Base-by-base conservation (phyloP, 2,329 filamentous ascomycete species). In the Emergomyces orientalis region DNA sequence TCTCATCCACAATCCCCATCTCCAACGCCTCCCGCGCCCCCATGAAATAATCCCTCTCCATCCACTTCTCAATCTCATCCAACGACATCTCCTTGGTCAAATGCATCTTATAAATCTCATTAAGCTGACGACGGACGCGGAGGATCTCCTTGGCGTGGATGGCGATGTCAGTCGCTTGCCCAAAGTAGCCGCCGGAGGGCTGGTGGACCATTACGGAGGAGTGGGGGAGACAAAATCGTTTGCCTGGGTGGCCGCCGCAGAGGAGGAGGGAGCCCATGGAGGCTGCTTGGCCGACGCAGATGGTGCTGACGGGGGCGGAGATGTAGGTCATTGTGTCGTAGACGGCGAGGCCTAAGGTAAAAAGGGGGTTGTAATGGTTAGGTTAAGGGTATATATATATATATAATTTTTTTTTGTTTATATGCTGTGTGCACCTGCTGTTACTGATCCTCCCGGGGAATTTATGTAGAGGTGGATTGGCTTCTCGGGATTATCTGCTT, bases 261-360 rank as follows among this genome's bases (percentile, higher is more conserved):
- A 99, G 84, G 0, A 99, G 81, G 30, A 99, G 81, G 1, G 88
- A 91, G 6, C 92, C 94, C 94, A 99, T 99, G 2, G 89, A 94
- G 1, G 94, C 93, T 0, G 95, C 94, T 71, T 95, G 90, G 8
- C 94, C 94, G 52, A 99, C 85, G 72, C 94, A 97, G 37, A 99
- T 94, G 0, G 94, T 99, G 52, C 89, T 93, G 0, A 99, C 91
- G 0, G 93, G 91, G 2, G 90, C 90, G 65, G 88, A 87, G 73
- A 99, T 97, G 76, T 99, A 99, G 69, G 88, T 87, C 93, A 99
- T 97, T 14, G 94, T 99, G 75, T 99, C 94, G 81, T 99, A 99
- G 71, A 99, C 97, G 32, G 94, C 92, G 64, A 88, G 79, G 52
- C 76, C 74, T 75, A 43, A n/a, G 34, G 52, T 19, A 13, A 43